phyloP scores from a whole-genome alignment of 2,329 filamentous ascomycete genomes.

The Microthyrium microscopicum region DNA sequence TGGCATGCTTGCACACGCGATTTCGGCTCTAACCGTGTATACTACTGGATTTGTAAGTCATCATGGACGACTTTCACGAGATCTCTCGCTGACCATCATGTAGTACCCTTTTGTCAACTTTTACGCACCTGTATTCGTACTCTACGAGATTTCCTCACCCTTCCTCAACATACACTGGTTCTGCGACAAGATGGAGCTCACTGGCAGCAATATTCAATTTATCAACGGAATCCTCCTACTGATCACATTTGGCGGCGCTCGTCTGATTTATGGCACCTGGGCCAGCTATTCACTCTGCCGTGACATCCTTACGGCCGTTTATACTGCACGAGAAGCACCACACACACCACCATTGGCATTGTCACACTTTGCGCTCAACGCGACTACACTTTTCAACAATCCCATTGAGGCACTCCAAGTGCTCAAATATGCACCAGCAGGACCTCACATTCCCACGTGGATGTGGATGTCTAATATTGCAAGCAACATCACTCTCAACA shows the following conservation, averaged over 20 bases:
- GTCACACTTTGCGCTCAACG: no score
- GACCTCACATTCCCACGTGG: conserved; percentile 43
- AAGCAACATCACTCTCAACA: conserved; percentile 56
- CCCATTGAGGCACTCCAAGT: no score
- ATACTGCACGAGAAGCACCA: neutral
- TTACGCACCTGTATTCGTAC: conserved; percentile 65
- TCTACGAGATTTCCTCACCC: conserved; percentile 73
- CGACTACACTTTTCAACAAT: no score
- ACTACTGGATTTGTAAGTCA: conserved; percentile 60
- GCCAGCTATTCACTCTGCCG: conserved; percentile 47
- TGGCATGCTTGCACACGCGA: conserved; percentile 63
- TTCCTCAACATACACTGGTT: conserved; percentile 89
- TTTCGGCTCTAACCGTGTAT: conserved; percentile 58
- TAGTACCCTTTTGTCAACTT: conserved; percentile 60
- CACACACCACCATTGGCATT: no score
- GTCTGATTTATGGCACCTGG: conserved; percentile 57
- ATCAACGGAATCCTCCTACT: conserved; percentile 23
- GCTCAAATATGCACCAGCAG: no score
- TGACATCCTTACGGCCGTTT: conserved; percentile 36
- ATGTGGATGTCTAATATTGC: conserved; percentile 49
- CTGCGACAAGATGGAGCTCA: conserved; percentile 72
- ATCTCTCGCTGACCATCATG: neutral
- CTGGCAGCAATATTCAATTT: conserved; percentile 51
- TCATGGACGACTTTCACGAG: neutral
- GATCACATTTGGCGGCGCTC: conserved; percentile 7